A percentile compares a stretch with the other conserved stretches of the same genome.
These are phyloP conservation scores for Sporothrix brunneoviolacea DNA, from an alignment of 2,329 filamentous ascomycete genomes.

Conservation along the genomic window DNA sequence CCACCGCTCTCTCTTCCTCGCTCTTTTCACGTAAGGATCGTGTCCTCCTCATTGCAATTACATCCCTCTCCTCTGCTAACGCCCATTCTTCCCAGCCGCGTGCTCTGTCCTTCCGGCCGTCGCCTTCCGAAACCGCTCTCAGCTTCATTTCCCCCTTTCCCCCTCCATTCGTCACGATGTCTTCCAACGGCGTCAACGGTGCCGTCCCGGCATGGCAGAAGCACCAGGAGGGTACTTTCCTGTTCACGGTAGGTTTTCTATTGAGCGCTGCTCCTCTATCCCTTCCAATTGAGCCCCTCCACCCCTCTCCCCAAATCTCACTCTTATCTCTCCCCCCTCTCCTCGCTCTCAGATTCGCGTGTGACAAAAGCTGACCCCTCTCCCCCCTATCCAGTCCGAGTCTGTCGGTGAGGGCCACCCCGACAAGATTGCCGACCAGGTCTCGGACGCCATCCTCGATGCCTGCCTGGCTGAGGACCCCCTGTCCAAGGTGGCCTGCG, in stretches of 20 bases:
- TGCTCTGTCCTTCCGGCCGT: background rate
- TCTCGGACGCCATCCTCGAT: slow-evolving; percentile 97
- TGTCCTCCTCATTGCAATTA: background rate
- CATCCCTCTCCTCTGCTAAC: background rate
- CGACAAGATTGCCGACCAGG: slow-evolving; percentile 97
- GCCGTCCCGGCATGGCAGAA: slow-evolving; percentile 33
- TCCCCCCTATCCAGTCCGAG: slow-evolving; percentile 53
- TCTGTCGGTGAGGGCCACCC: slow-evolving; percentile 87
- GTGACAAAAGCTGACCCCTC: background rate
- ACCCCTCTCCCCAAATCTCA: background rate
- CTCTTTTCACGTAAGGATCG: no score
- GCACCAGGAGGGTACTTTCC: slow-evolving; percentile 64
- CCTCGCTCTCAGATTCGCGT: background rate
- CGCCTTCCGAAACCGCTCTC: slow-evolving; percentile 4
- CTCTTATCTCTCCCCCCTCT: slow-evolving; percentile 1
- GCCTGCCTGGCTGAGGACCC: slow-evolving; percentile 92
- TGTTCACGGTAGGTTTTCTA: slow-evolving; percentile 61
- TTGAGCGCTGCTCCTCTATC: slow-evolving; percentile 8
- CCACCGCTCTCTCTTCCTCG: background rate
- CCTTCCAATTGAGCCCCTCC: background rate
- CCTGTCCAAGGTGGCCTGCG: slow-evolving; percentile 97
- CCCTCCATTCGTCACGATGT: slow-evolving; percentile 25
- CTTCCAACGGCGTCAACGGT: slow-evolving; percentile 29
- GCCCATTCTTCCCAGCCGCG: background rate
- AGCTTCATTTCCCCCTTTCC: background rate